Conservation (phyloP, 306 rosid genomes). For the Castanopsis chinensis region DNA sequence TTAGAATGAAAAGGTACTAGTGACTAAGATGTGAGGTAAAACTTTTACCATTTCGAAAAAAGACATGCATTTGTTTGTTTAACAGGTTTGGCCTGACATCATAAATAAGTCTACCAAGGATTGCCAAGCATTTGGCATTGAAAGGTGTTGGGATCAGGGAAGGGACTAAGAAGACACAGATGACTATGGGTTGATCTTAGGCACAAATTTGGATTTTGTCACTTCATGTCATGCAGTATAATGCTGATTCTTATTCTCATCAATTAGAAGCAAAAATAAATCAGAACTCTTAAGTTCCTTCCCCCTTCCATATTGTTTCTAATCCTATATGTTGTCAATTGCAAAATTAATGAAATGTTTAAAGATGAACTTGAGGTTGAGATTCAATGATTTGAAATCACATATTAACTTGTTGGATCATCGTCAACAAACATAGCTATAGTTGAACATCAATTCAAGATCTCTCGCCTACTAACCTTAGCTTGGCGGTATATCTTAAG, state of each 20-base stretch:
- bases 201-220: not conserved
- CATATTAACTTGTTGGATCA: not conserved
- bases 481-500: slow-evolving; percentile 64
- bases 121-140: too few species aligned
- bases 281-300: not conserved
- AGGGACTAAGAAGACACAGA: not conserved
- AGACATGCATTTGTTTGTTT: too few species aligned
- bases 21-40: too few species aligned
- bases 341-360: not conserved
- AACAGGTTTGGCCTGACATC: too few species aligned
- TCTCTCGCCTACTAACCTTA: slow-evolving; percentile 50
- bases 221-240: not conserved
- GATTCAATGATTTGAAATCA: not conserved
- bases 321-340: not conserved
- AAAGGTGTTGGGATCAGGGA: not conserved
- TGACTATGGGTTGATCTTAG: not conserved
- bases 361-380: not conserved
- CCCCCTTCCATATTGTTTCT: not conserved
- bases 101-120: too few species aligned
- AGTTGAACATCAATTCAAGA: not conserved
- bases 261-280: not conserved
- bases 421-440: not conserved
- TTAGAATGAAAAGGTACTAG: too few species aligned
- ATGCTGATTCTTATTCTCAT: not conserved
- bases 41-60: too few species aligned